Evolutionary conservation across 2,329 filamentous ascomycete genomes (phyloP).

Genomic region (Teratosphaeria destructans): DNA sequence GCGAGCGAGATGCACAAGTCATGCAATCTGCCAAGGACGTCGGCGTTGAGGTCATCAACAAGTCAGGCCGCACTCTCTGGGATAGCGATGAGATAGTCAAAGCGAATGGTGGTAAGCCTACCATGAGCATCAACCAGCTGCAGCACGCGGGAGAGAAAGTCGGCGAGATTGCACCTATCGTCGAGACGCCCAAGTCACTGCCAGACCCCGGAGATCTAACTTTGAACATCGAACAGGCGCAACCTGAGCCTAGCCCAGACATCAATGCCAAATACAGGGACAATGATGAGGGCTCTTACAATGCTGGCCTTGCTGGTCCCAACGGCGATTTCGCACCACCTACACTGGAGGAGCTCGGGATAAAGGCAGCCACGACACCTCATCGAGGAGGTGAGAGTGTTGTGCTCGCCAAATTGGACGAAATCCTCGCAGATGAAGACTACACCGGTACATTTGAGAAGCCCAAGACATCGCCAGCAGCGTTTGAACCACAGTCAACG

Average conservation of each 20-base stretch:
- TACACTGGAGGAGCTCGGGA: constrained; percentile 60
- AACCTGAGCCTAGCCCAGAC: constrained; percentile 44
- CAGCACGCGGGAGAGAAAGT: constrained; percentile 51
- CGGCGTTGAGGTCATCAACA: constrained; percentile 57
- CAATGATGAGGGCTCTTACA: constrained; percentile 48
- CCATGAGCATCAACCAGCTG: constrained; percentile 63
- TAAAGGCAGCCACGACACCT: constrained; percentile 52
- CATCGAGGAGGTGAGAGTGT: constrained; percentile 61
- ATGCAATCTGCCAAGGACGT: constrained; percentile 49
- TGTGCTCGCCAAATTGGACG: constrained; percentile 48
- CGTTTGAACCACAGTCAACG: constrained; percentile 61
- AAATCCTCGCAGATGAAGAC: constrained; percentile 53
- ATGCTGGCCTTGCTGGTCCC: constrained; percentile 50
- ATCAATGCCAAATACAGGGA: constrained; percentile 49
- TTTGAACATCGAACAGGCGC: constrained; percentile 46
- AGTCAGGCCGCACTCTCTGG: constrained; percentile 58
- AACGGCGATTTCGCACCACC: constrained; percentile 60
- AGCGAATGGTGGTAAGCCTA: constrained; percentile 56
- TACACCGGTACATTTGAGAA: constrained; percentile 69
- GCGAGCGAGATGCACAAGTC: constrained; percentile 52
- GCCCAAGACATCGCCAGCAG: constrained; percentile 63
- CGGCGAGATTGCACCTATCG: constrained; percentile 50
- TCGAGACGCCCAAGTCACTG: constrained; percentile 48
- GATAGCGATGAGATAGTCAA: constrained; percentile 61
- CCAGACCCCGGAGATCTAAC: constrained; percentile 57